A percentile compares a stretch with the other conserved stretches of the same genome.
Conservation (phyloP, 1,139 yeast genomes). For the Candida frijolesensis region DNA sequence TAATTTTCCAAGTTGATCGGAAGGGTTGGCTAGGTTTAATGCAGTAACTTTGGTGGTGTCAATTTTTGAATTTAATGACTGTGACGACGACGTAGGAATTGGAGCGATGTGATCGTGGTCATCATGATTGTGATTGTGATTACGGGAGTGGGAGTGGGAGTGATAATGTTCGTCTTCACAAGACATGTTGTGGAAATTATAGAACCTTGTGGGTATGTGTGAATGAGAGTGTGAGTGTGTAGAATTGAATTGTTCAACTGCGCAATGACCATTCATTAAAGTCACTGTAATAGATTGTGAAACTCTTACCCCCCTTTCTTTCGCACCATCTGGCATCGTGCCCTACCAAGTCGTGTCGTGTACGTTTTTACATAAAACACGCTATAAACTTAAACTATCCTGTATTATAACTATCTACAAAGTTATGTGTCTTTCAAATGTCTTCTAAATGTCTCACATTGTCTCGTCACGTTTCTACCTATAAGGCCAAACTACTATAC, state of each 20-base stretch:
- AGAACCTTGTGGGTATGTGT: too few relatives aligned
- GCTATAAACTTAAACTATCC: background rate
- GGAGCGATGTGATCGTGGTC: slow-evolving; percentile 56
- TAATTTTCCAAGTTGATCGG: slow-evolving; percentile 51
- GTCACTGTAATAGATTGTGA: too few relatives aligned
- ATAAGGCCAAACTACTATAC: slow-evolving; percentile 35
- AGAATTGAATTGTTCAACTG: background rate
- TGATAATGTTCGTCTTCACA: slow-evolving; percentile 43
- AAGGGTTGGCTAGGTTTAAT: slow-evolving; percentile 60
- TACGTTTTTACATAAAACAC: too few relatives aligned
- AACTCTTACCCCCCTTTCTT: too few relatives aligned
- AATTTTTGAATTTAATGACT: slow-evolving; percentile 64
- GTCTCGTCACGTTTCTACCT: slow-evolving; percentile 12
- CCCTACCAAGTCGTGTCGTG: too few relatives aligned
- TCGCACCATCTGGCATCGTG: too few relatives aligned
- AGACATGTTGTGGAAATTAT: slow-evolving; percentile 26
- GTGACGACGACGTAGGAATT: slow-evolving; percentile 69
- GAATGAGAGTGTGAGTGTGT: background rate
- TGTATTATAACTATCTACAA: background rate
- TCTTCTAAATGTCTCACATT: too few relatives aligned
- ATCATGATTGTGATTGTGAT: slow-evolving; percentile 23
- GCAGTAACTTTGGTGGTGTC: slow-evolving; percentile 64
- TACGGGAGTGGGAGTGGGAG: slow-evolving; percentile 22
- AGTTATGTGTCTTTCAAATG: too few relatives aligned
- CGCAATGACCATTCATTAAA: too few relatives aligned